Base-by-base conservation (phyloP, 2,329 filamentous ascomycete species). In the Claviceps arundinis region DNA sequence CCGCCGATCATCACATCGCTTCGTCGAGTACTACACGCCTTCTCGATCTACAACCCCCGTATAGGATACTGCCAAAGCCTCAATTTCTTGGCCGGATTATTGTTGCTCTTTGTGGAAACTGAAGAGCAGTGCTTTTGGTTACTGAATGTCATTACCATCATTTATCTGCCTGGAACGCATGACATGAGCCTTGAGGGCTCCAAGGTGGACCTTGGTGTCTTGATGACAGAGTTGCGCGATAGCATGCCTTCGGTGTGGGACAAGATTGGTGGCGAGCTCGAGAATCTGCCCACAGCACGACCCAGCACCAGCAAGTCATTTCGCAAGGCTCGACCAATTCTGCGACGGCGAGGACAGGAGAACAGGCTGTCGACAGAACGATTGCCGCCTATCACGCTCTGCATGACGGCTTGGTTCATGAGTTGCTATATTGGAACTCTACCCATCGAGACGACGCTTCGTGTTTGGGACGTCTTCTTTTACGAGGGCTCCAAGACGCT, bases 351-450 rank as follows among this genome's bases (percentile, higher is more conserved):
- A 52, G 69, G 70, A 26, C 61, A 65, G 34, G 61, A 64, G 50
- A 63, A 65, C 43, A 66, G 61, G 44, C 69, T 70, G 46, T 67
- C 72, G 11, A 71, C 70, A 3, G 69, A 71, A 48, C 78, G 85
- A 4, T 76, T 96, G 11, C 91, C 91, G 0, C 90, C 91, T 13
- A 91, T 97, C 58, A 93, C 88, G 0, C 77, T 97, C 5, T 94
- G 89, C 59, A 89, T 93, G 67, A 95, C 90, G 9, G 87, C 90
- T 4, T 97, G 91, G 91, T 94, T 97, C 67, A 96, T 97, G 91
- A 94, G 87, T 48, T 87, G 93, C 60, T 96, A 93, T 66, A 93
- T 96, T 55, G 89, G 90, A 50, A 95, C 88, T 0, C 72, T 97
- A 17, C 91, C 91, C 2, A 89, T 95, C 56, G 91, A 97, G 69